Percentiles rank a stretch among this genome's conserved stretches.
These are phyloP conservation scores for Triticum timopheevii DNA, from an alignment of 176 grass and related monocot species.

Conservation along the genomic window DNA sequence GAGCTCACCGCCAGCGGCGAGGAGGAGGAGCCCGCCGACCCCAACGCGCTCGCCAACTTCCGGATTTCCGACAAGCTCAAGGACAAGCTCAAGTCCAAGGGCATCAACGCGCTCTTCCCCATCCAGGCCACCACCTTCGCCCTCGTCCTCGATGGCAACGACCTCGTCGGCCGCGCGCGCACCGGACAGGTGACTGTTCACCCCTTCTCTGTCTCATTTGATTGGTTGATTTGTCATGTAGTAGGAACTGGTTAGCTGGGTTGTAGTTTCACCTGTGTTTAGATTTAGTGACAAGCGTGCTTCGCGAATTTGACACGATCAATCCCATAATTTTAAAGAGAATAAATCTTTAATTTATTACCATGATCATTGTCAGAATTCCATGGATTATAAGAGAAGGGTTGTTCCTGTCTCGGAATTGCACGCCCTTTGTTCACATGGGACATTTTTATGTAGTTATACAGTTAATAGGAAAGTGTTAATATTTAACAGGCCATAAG, in stretches of 20 bases:
- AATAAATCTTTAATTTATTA: too few species aligned
- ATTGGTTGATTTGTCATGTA: background rate
- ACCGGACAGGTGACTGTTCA: constrained; percentile 75
- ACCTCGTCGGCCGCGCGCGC: constrained; percentile 88
- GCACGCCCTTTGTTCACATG: background rate
- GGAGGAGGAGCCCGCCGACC: constrained; percentile 49
- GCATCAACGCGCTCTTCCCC: constrained; percentile 82
- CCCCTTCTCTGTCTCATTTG: background rate
- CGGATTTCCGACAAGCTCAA: constrained; percentile 78
- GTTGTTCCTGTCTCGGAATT: too few species aligned
- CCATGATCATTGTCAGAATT: background rate
- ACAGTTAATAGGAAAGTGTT: background rate
- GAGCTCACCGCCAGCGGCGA: constrained; percentile 65
- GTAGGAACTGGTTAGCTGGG: background rate
- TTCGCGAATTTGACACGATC: too few species aligned
- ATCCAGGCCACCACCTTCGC: constrained; percentile 95
- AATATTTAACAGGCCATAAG: background rate
- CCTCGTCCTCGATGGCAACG: constrained; percentile 73
- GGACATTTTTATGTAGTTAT: background rate
- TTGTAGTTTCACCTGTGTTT: background rate
- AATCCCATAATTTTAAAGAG: too few species aligned
- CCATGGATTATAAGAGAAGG: background rate
- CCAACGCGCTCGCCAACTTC: constrained; percentile 74
- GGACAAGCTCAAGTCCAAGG: constrained; percentile 73
- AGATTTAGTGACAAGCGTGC: background rate